Percentiles rank a stretch among this genome's conserved stretches.
phyloP scores from a whole-genome alignment of 2,329 filamentous ascomycete species.

The Hirsutella thompsonii region DNA sequence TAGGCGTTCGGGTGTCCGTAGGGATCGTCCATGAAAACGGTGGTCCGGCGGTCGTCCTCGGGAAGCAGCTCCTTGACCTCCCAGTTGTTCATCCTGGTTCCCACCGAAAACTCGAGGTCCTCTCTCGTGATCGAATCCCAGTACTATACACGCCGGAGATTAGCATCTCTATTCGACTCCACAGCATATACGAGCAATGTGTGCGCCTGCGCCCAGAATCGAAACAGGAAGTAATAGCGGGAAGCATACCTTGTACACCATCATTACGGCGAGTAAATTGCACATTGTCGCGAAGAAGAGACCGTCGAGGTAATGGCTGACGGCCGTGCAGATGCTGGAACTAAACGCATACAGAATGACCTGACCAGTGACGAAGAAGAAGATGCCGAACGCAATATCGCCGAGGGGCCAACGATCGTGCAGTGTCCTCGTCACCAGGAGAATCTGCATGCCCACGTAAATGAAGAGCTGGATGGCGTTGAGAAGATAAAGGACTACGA shows the following conservation, averaged over 20 bases:
- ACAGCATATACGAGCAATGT: not conserved
- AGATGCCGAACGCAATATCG: conserved; percentile 78
- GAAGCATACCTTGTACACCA: conserved; percentile 79
- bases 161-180: not conserved
- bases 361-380: conserved; percentile 87
- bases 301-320: conserved; percentile 88
- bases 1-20: conserved; percentile 43
- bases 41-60: conserved; percentile 65
- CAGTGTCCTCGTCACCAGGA: conserved; percentile 79
- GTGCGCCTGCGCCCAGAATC: not conserved
- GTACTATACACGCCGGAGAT: conserved; percentile 48
- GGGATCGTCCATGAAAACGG: conserved; percentile 58
- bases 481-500: conserved; percentile 82
- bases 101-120: conserved; percentile 95
- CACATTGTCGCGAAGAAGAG: conserved; percentile 89
- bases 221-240: not conserved
- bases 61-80: conserved; percentile 86
- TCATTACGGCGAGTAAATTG: conserved; percentile 94
- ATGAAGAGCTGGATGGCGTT: conserved; percentile 78
- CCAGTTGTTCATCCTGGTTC: conserved; percentile 93
- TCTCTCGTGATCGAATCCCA: conserved; percentile 99
- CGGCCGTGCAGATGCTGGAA: conserved; percentile 66
- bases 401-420: conserved; percentile 93
- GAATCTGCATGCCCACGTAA: conserved; percentile 76
- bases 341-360: conserved; percentile 88